Base-by-base conservation (phyloP, 1,284 basidiomycete species). In the Retiboletus flavoniger region DNA sequence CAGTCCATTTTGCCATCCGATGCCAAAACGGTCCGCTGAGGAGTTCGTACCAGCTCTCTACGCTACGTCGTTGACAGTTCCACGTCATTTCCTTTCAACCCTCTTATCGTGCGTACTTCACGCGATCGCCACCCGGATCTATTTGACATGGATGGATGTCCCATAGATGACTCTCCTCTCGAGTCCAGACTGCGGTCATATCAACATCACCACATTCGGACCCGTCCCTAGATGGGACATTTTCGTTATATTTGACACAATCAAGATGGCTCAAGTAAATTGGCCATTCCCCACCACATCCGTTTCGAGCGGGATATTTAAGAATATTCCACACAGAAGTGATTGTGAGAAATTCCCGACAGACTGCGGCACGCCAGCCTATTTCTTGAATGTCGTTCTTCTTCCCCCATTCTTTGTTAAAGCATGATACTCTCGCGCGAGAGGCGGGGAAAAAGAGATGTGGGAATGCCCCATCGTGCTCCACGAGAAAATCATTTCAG, bases 281-380 rank as follows among this genome's bases (percentile, higher is more conserved):
- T 21, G 8, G 16, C 41, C 35, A 35, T 52, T 47, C 43, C 48
- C 47, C 59, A 47, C 43, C 46, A 38, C 50, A 34, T 55, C 63
- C 63, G 64, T 41, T 53, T 50, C 1, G 47, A 54, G 64, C 63
- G 63, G 66, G 60, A 28, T 46, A 34, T 34, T 34, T 47, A 42
- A 38, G 50, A 54, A 61, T 39, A 39, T 65, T 52, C 58, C 57
- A 54, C 43, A 35, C 45, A 45, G 53, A 55, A 65, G 34, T 32
- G 36, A 51, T 28, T 51, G 60, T 63, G 62, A 58, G 62, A 63
- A 65, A 2, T 28, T 19, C 1, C 41, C 31, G 31, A 34, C 49
- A 43, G 17, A 29, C 41, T 21, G 38, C 31, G n/a, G 29, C n/a
- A n/a, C n/a, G 4, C 26, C 24, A 42, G 40, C 38, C 38, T n/a